These are phyloP conservation scores for Leccinum fallax DNA, from an alignment of 1,284 basidiomycete species.

Conservation along the genomic window DNA sequence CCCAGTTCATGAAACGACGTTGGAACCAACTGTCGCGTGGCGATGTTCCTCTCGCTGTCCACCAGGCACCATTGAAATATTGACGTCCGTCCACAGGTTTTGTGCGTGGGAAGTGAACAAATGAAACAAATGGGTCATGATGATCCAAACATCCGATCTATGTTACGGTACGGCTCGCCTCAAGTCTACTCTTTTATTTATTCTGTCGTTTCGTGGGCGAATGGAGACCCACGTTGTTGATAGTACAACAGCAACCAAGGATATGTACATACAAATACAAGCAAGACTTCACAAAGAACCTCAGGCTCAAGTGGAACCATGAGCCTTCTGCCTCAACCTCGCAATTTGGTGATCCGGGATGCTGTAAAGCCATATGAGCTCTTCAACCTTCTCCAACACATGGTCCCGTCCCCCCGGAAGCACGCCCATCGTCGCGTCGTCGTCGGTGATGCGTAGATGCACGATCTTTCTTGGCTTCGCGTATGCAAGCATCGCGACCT, in stretches of 20 bases:
- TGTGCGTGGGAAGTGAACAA: too few species aligned
- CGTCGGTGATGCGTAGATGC: neutral
- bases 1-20: constrained; percentile 1
- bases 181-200: too few species aligned
- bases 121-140: too few species aligned
- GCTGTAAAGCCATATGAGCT: constrained; percentile 15
- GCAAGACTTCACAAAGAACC: neutral
- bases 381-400: constrained; percentile 18
- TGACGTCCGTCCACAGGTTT: too few species aligned
- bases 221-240: neutral
- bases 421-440: neutral
- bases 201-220: too few species aligned
- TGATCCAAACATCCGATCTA: too few species aligned
- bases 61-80: too few species aligned
- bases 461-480: neutral
- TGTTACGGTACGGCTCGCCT: too few species aligned
- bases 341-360: constrained; percentile 9
- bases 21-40: neutral
- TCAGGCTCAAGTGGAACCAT: neutral
- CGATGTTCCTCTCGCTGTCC: neutral
- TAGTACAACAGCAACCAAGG: neutral
- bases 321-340: neutral
- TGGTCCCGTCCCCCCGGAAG: constrained; percentile 5
- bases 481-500: constrained; percentile 1
- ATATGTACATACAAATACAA: neutral